Evolutionary conservation across 768 basidiomycete genomes (phyloP).

Genomic region (Mycena pura): DNA sequence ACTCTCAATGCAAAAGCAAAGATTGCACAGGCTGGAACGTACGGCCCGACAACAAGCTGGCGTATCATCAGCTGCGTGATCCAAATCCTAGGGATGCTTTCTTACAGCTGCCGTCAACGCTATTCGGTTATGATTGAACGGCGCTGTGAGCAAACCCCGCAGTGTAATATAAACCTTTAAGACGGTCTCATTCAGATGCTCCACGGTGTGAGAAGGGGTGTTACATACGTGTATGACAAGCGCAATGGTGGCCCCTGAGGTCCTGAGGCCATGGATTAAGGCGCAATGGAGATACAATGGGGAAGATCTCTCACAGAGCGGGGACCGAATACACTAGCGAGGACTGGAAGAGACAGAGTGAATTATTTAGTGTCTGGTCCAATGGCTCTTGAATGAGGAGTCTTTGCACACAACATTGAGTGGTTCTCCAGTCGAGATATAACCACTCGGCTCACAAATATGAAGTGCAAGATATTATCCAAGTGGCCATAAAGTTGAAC

Average conservation of each 20-base stretch:
- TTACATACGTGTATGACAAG: slow-evolving; percentile 27
- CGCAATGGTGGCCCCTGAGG: slow-evolving; percentile 27
- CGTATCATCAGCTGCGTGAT: not conserved
- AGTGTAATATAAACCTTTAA: slow-evolving; percentile 20
- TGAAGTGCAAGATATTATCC: slow-evolving; percentile 31
- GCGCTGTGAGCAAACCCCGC: slow-evolving; percentile 4
- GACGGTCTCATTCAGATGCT: not conserved
- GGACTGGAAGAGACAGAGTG: slow-evolving; percentile 28
- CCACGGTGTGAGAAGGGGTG: not conserved
- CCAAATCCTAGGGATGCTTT: not conserved
- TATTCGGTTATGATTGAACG: not conserved
- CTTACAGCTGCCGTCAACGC: slow-evolving; percentile 12
- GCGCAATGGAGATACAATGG: not conserved
- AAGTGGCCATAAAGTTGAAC: slow-evolving; percentile 30
- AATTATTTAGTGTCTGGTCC: slow-evolving; percentile 15
- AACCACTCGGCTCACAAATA: slow-evolving; percentile 18
- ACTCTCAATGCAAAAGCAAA: slow-evolving; percentile 2
- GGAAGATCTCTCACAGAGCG: slow-evolving; percentile 17
- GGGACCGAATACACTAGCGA: slow-evolving; percentile 26
- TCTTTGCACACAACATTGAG: not conserved
- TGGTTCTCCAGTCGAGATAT: not conserved
- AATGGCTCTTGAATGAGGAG: slow-evolving; percentile 22
- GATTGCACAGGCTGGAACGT: slow-evolving; percentile 22
- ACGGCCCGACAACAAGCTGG: slow-evolving; percentile 21
- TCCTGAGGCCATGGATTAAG: slow-evolving; percentile 7